These are phyloP conservation scores for Tausonia pullulans DNA, from an alignment of 1,284 basidiomycete species.

Conservation along the genomic window DNA sequence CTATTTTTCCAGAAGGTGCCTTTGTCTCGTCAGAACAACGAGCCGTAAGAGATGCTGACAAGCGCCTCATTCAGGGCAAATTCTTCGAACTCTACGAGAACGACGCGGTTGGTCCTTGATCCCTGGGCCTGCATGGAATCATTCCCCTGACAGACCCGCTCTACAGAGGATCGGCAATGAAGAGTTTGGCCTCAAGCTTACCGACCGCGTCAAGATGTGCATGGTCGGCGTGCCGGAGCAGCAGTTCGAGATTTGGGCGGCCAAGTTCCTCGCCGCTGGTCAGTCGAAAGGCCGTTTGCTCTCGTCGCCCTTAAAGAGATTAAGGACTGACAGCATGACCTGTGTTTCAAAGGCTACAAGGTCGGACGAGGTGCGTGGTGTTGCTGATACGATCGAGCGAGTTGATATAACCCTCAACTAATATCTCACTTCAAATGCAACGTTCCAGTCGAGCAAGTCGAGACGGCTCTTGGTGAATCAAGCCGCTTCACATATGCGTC, in stretches of 20 bases:
- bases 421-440: no score
- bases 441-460: constrained; percentile 71
- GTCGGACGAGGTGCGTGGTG: constrained; percentile 26
- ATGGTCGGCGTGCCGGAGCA: constrained; percentile 97
- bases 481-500: background rate
- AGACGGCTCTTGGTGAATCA: constrained; percentile 58
- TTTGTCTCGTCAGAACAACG: background rate
- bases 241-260: constrained; percentile 76
- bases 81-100: constrained; percentile 76
- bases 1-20: constrained; percentile 76
- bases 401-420: constrained; percentile 50
- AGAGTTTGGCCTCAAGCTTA: constrained; percentile 76
- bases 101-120: constrained; percentile 48
- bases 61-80: constrained; percentile 18
- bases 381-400: background rate
- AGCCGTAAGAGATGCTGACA: background rate
- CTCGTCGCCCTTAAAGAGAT: no score
- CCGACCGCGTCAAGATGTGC: constrained; percentile 80
- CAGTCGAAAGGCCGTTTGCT: no score
- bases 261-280: constrained; percentile 47
- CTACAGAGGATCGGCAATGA: constrained; percentile 59
- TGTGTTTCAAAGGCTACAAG: constrained; percentile 48
- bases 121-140: background rate
- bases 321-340: no score
- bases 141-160: background rate